phyloP scores from a whole-genome alignment of 805 yeast genomes.

The Pichia deserticola region DNA sequence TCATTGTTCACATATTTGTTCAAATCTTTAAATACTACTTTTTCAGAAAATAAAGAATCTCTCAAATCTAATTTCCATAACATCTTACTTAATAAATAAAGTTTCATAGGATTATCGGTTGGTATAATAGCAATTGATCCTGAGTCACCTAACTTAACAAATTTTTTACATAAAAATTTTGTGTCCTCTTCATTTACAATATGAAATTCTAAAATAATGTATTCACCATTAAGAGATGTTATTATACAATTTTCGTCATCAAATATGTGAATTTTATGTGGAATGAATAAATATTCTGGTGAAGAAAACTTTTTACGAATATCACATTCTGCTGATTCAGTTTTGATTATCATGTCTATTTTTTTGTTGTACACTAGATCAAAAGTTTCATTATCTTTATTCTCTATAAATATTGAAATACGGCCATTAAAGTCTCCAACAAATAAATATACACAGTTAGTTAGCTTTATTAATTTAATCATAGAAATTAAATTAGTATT shows the following conservation, averaged over 20 bases:
- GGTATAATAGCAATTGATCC: slow-evolving; percentile 15
- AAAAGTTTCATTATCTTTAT: too few species aligned
- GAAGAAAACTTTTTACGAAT: too few species aligned
- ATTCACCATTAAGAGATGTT: slow-evolving; percentile 21
- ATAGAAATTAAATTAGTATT: neutral
- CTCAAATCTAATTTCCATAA: slow-evolving; percentile 24
- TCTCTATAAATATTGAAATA: neutral
- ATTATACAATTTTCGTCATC: slow-evolving; percentile 7
- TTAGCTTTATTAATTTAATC: neutral
- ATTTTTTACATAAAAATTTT: neutral
- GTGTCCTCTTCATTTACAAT: neutral
- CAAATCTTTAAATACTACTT: slow-evolving; percentile 20
- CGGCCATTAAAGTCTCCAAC: neutral
- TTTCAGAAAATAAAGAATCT: slow-evolving; percentile 19
- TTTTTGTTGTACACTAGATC: neutral
- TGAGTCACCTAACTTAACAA: slow-evolving; percentile 14
- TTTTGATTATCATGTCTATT: too few species aligned
- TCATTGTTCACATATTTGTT: neutral
- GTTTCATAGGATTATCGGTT: neutral
- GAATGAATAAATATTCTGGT: neutral
- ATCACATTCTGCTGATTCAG: too few species aligned
- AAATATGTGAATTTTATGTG: neutral
- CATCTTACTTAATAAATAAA: slow-evolving; percentile 18
- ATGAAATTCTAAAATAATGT: slow-evolving; percentile 2
- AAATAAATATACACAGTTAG: neutral